Base-by-base conservation (phyloP, 208 protist species). In the Wallacemonas sp. region DNA sequence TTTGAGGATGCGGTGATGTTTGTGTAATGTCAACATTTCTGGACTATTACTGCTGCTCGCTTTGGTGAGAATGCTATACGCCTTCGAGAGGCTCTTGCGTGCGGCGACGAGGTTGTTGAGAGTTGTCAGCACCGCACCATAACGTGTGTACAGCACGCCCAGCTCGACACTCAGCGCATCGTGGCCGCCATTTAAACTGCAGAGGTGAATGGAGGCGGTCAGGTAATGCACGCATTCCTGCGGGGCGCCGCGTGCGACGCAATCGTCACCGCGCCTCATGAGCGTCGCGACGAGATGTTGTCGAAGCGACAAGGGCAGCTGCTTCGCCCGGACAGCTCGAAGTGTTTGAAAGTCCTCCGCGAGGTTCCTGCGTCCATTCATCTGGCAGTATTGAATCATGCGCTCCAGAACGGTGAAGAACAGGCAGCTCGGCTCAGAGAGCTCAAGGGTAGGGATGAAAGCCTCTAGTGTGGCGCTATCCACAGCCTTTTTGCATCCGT, bases 1-100 rank as follows among this genome's bases (percentile, higher is more conserved):
- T 21, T 72, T 67, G 41, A 82, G 70, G 12, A 69, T 60, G 24
- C 72, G 70, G 33, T 77, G 80, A 61, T 88, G 70, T 60, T 84
- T 84, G 49, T 71, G 27, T 74, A 75, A 80, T 60, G 59, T 74
- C 49, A 80, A 68, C 75, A 81, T 75, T 49, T 88, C 82, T 19
- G 65, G 66, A 42, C 74, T 74, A 39, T 75, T 63, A 11, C 56
- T 33, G 24, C 56, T 45, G 5, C 61, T 55, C 42, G 66, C 67
- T 30, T 68, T 81, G 19, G 59, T 42, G 22, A 88, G 62, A 36
- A 88, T 74, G 15, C 53, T 53, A 26, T 70, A 64, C 15, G 82
- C 77, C 33, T 74, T 75, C 12, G 67, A 45, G 4, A 88, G 67
- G 9, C 53, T 58, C 41, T 80, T 74, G 55, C 64, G 71, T 11